A percentile compares a stretch with the other conserved stretches of the same genome.
phyloP scores from a whole-genome alignment of 306 rosid genomes.

The Inga oerstediana region DNA sequence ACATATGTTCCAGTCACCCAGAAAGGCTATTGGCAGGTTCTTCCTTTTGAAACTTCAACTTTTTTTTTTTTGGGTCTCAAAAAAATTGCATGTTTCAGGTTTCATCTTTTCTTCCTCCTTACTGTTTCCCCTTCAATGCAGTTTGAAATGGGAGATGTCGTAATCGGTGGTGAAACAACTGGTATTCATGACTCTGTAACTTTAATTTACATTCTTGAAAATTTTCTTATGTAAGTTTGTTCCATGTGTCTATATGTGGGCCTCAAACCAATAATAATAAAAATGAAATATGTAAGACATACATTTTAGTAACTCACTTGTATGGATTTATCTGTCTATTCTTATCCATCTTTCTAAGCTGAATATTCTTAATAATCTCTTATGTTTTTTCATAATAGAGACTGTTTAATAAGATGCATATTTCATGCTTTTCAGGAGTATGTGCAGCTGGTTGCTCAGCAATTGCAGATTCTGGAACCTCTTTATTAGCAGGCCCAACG shows the following conservation, averaged over 20 bases:
- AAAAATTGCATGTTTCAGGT: neutral
- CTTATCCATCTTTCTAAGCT: neutral
- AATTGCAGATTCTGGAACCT: slow-evolving; percentile 48
- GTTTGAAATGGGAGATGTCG: slow-evolving; percentile 45
- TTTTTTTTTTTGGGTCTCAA: neutral
- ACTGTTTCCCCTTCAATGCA: slow-evolving; percentile 4
- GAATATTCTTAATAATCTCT: neutral
- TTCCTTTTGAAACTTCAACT: neutral
- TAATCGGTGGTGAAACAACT: slow-evolving; percentile 40
- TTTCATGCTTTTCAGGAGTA: slow-evolving; percentile 30
- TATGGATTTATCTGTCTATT: neutral
- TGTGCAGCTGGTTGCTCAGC: slow-evolving; percentile 44
- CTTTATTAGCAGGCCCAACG: slow-evolving; percentile 45
- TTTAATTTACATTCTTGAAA: neutral
- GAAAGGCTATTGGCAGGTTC: slow-evolving; percentile 51
- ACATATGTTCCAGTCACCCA: slow-evolving; percentile 43
- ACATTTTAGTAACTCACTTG: neutral
- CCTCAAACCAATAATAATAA: neutral
- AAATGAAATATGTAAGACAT: neutral
- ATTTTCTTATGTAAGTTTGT: neutral
- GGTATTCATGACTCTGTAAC: slow-evolving; percentile 25
- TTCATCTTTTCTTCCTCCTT: neutral
- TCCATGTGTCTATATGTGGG: neutral
- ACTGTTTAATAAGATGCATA: neutral
- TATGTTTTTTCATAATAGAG: neutral